Evolutionary conservation across 2,329 filamentous ascomycete genomes (phyloP), one percentile per base, ranked within the genome.

Genomic region (Sporothrix dimorphospora): DNA sequence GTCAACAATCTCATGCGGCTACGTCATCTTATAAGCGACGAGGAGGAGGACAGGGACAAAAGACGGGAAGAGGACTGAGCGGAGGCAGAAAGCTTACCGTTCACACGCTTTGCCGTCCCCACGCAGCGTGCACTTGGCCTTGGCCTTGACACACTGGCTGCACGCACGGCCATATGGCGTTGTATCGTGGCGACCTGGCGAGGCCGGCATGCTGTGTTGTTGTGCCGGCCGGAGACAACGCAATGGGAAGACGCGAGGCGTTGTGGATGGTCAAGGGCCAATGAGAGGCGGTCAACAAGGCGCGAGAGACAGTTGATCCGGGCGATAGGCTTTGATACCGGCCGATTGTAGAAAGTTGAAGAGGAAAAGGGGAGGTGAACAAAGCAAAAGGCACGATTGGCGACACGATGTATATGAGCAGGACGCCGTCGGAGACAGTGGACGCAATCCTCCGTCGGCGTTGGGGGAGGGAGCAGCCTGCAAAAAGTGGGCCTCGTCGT

Each of bases 131-230:
- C 67, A 73, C 27, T 73, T 73, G 21, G 72, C 71, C 68, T 73
- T 73, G 68, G 68, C 67, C 30, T 63, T 71, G 30, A 67, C 72
- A 38, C 72, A 73, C 14, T 72, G 67, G n/a, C 14, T 65, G 57
- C 72, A 73, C 4, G 71, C 72, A 1, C 61, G 47, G 27, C 72
- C 71, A 34, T 73, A 73, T 0, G 71, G 45, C 27, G 71, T 69
- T 9, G 61, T 67, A 11, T 71, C 49, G 34, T 27, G n/a, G 63
- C 66, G 66, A 12, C 66, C 47, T 2, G 47, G 30, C 66, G 66
- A 38, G 49, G 19, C 49, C 30, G 49, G 49, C 66, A 69, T 69
- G 59, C 34, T 65, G 24, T 67, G 24, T 49, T 14, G 11, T 5
- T 11, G 42, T 51, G 45, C 19, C 7, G 34, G 19, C 34, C 34